These are phyloP conservation scores for Punctularia strigosozonata DNA, from an alignment of 768 basidiomycete species.

Conservation along the genomic window DNA sequence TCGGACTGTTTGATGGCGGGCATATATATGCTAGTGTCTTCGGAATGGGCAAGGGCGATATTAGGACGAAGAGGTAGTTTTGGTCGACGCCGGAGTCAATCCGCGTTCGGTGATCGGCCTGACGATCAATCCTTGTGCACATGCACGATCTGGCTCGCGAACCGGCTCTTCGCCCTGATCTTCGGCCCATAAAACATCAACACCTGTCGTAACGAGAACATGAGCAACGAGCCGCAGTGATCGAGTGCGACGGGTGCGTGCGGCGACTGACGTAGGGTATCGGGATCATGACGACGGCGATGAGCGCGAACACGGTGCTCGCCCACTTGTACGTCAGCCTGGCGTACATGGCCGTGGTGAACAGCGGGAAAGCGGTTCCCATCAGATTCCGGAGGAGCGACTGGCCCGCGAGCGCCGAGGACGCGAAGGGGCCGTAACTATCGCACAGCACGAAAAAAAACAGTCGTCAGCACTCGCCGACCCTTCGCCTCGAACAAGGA, in stretches of 20 bases:
- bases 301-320: constrained; percentile 26
- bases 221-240: not conserved
- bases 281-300: constrained; percentile 31
- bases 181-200: constrained; percentile 20
- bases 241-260: not conserved
- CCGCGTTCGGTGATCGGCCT: no score
- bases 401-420: constrained; percentile 42
- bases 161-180: constrained; percentile 19
- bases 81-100: no score
- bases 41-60: no score
- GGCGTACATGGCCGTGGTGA: constrained; percentile 34
- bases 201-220: constrained; percentile 7
- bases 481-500: not conserved
- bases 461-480: not conserved
- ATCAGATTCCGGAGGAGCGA: constrained; percentile 31
- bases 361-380: constrained; percentile 36
- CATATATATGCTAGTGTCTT: no score
- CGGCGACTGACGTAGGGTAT: constrained; percentile 28
- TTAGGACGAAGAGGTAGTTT: no score
- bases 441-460: not conserved
- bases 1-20: no score
- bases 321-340: constrained; percentile 37
- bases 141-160: no score
- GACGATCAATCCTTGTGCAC: no score
- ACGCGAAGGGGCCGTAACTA: constrained; percentile 35